Evolutionary conservation across 139 green algal genomes (phyloP), one percentile per base, ranked within the genome.

Genomic region (Pleodorina starrii): DNA sequence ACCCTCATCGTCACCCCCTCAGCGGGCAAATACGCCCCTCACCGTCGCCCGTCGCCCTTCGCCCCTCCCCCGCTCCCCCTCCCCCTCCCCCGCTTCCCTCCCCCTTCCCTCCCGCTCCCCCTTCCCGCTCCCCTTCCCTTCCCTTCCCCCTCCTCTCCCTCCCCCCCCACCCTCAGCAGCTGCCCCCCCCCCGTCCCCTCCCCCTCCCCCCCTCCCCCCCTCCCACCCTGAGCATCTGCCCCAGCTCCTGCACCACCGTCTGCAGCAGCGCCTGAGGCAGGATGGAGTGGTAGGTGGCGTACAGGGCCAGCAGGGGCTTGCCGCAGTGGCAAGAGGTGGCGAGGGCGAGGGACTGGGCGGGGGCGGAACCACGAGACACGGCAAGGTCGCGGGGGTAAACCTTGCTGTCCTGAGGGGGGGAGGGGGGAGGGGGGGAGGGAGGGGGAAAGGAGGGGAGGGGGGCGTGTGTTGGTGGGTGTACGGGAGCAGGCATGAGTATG

Each of bases 241-340:
- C 63, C 63, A 78, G 60, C 81, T 78, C 81, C 63, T 87, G 60
- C 81, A 77, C 60, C n/a, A 50, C 81, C 12, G 17, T 48, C 81
- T 78, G 60, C 81, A 78, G 82, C 82, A 88, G 82, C 57, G 63
- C 82, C 66, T 79, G 82, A 19, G 82, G 82, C n/a, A 88, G 82
- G 0, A 80, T 35, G 40, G 19, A 43, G 82, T 79, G 27, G 82
- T 88, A 79, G 2, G 82, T 88, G 60, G 82, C 82, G 82, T 88
- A 88, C 66, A 88, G 44, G 54, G 82, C 82, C 44, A 88, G 66
- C 44, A 88, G 82, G 25, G 82, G 82, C 35, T 32, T 19, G 19
- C 82, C 82, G 42, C 36, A 63, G 19, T 80, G 44, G n/a, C 21
- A n/a, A 16, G 32, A 59, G 68, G 82, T 60, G 3, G 82, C 63